Conservation (phyloP, 352 stramenopile species). For the Plasmopara viticola region DNA sequence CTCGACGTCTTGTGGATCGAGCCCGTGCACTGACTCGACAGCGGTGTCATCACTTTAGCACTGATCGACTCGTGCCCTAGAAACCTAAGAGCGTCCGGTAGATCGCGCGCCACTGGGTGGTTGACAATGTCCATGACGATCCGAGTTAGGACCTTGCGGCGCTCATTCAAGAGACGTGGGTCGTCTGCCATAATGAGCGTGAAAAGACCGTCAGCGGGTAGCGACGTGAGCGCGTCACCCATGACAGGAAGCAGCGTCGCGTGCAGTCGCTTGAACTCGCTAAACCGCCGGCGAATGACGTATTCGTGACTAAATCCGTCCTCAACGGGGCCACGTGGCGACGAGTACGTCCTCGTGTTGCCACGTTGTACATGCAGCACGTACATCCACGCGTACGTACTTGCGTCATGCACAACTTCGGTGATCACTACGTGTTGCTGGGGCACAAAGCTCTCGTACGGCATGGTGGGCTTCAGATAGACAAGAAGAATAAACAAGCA, state of each 20-base stretch:
- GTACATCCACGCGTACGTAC: constrained; percentile 24
- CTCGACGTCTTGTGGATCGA: constrained; percentile 70
- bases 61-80: constrained; percentile 46
- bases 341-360: constrained; percentile 28
- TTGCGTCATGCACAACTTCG: constrained; percentile 20
- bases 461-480: neutral
- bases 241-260: constrained; percentile 40
- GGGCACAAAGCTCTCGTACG: neutral
- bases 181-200: constrained; percentile 63
- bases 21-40: constrained; percentile 41
- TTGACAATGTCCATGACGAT: constrained; percentile 57
- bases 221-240: constrained; percentile 37
- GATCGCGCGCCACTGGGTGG: constrained; percentile 45
- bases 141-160: constrained; percentile 47
- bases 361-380: constrained; percentile 42
- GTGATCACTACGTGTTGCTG: neutral
- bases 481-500: neutral
- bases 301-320: constrained; percentile 38
- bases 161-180: constrained; percentile 56
- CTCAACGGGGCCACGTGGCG: constrained; percentile 27
- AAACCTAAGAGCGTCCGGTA: constrained; percentile 62
- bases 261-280: constrained; percentile 68
- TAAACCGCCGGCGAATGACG: constrained; percentile 59
- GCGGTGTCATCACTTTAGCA: constrained; percentile 30
- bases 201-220: constrained; percentile 57